A percentile compares a stretch with the other conserved stretches of the same genome.
Conservation (phyloP, 2,329 filamentous ascomycete species). For the Neodidymelliopsis sp. region DNA sequence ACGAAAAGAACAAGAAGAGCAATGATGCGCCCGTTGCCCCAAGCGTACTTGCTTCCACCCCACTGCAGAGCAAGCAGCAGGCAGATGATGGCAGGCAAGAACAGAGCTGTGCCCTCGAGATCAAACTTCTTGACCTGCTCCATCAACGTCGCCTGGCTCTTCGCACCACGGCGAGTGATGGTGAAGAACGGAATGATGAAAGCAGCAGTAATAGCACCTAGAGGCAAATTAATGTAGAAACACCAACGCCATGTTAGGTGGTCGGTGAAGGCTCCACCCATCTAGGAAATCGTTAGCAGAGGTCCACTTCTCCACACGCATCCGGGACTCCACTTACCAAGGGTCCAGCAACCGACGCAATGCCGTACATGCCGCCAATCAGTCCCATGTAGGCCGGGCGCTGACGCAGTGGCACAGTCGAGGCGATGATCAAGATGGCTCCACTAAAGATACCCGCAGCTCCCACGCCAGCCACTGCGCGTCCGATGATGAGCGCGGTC, state of each 20-base stretch:
- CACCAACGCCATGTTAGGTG: conserved; percentile 58
- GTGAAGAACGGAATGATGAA: conserved; percentile 53
- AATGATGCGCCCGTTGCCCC: conserved; percentile 56
- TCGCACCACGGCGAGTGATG: conserved; percentile 43
- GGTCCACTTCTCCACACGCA: conserved; percentile 12
- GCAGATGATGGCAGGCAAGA: conserved; percentile 58
- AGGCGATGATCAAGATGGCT: conserved; percentile 57
- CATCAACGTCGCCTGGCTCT: conserved; percentile 44
- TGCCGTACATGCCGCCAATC: conserved; percentile 59
- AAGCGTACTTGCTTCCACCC: conserved; percentile 58
- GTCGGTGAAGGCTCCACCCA: conserved; percentile 57
- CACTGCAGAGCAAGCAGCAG: conserved; percentile 60
- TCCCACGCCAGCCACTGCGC: conserved; percentile 60
- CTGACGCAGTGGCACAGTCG: conserved; percentile 54
- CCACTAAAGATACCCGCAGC: conserved; percentile 60
- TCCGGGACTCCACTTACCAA: conserved; percentile 41
- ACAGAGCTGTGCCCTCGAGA: conserved; percentile 52
- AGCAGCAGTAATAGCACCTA: conserved; percentile 55
- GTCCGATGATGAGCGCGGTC: conserved; percentile 59
- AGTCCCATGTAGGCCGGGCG: conserved; percentile 59
- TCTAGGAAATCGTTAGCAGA: conserved; percentile 42
- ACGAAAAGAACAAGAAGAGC: conserved; percentile 55
- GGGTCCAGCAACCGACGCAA: conserved; percentile 58
- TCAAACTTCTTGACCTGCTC: conserved; percentile 56
- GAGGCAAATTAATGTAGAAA: conserved; percentile 57